Conservation (phyloP, 805 yeast species). For the Saturnispora galanensis region DNA sequence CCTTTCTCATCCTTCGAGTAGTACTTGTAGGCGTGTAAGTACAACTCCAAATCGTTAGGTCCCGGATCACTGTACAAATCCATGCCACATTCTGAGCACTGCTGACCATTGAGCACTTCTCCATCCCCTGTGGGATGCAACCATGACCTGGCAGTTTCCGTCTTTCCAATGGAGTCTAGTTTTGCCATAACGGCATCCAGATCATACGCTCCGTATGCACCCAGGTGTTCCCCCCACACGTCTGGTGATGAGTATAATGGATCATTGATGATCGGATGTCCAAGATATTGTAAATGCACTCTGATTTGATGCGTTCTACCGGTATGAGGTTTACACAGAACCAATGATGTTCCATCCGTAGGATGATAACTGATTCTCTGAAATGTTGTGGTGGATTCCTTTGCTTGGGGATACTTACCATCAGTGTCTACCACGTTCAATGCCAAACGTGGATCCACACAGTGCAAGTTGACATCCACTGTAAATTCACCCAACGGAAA, state of each 20-base stretch:
- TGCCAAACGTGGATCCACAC: conserved; percentile 66
- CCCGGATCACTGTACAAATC: conserved; percentile 83
- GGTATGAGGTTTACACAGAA: conserved; percentile 75
- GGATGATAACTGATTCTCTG: conserved; percentile 53
- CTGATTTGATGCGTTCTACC: conserved; percentile 96
- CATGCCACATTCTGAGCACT: conserved; percentile 53
- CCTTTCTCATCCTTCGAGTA: conserved; percentile 33
- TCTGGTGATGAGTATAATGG: conserved; percentile 73
- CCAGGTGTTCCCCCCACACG: conserved; percentile 75
- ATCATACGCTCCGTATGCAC: conserved; percentile 46
- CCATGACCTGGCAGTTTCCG: conserved; percentile 60
- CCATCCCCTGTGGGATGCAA: conserved; percentile 49
- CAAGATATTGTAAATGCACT: conserved; percentile 84
- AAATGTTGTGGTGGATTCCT: conserved; percentile 58
- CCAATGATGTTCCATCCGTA: conserved; percentile 47
- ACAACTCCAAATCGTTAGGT: conserved; percentile 72
- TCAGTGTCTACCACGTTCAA: conserved; percentile 46
- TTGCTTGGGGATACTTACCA: conserved; percentile 41
- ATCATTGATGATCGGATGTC: conserved; percentile 86
- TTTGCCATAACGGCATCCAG: conserved; percentile 33
- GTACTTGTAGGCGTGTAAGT: conserved; percentile 86
- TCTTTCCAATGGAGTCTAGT: conserved; percentile 63
- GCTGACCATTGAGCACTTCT: conserved; percentile 48
- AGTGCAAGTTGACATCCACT: conserved; percentile 59
- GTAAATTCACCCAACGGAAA: conserved; percentile 50